Evolutionary conservation across 2,329 filamentous ascomycete species (phyloP).

Genomic region (Penicillium hordei): DNA sequence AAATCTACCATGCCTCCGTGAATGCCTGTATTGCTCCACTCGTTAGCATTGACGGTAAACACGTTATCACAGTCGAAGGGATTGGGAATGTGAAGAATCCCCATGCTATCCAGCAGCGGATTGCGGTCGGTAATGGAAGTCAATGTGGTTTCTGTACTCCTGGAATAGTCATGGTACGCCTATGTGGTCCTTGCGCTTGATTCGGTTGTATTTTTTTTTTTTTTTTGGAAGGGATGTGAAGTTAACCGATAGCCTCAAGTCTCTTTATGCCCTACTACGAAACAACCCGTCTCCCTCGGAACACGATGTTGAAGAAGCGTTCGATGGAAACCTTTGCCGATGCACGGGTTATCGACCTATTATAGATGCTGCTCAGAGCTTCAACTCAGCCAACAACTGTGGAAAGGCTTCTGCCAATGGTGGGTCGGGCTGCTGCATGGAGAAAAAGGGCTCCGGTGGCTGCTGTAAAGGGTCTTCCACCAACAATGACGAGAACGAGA

Average conservation of each 20-base stretch:
- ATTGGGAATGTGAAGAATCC: conserved; percentile 85
- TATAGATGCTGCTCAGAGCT: conserved; percentile 88
- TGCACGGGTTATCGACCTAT: conserved; percentile 96
- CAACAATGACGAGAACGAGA: conserved; percentile 36
- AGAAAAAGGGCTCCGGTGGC: conserved; percentile 56
- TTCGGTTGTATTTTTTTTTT: neutral
- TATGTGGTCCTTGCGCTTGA: neutral
- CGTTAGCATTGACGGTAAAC: conserved; percentile 91
- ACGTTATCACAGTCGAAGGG: conserved; percentile 96
- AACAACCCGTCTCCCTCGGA: conserved; percentile 77
- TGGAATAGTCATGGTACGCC: conserved; percentile 80
- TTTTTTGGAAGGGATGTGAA: neutral
- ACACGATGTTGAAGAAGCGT: conserved; percentile 88
- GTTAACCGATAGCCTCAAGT: conserved; percentile 50
- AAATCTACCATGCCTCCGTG: conserved; percentile 93
- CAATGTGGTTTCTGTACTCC: conserved; percentile 97
- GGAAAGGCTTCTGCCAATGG: conserved; percentile 59
- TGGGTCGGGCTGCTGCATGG: conserved; percentile 70
- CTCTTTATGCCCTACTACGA: conserved; percentile 84
- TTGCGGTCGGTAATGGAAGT: conserved; percentile 87
- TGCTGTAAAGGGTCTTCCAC: conserved; percentile 67
- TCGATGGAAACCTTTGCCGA: conserved; percentile 92
- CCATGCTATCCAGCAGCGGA: conserved; percentile 85
- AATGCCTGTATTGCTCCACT: conserved; percentile 94
- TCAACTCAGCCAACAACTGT: conserved; percentile 57